These are phyloP conservation scores for Bruguiera hainesii DNA, from an alignment of 441 rosid species.

Conservation along the genomic window DNA sequence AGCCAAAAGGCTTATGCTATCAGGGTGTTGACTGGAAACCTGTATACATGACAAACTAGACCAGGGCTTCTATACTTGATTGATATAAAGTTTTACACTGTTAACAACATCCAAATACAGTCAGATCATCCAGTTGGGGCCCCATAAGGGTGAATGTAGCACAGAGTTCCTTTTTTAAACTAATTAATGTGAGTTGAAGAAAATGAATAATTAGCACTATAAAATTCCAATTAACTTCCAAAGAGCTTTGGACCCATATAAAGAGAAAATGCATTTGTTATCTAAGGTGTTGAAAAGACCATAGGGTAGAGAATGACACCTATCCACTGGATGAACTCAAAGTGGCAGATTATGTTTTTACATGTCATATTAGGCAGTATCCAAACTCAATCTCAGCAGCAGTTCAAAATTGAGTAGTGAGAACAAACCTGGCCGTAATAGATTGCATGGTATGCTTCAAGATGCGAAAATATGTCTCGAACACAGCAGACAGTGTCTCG, in stretches of 20 bases:
- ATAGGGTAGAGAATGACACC: too few species aligned
- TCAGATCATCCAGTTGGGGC: neutral
- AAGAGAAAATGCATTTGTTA: too few species aligned
- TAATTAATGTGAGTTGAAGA: neutral
- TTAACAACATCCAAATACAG: neutral
- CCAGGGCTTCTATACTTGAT: too few species aligned
- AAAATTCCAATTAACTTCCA: neutral
- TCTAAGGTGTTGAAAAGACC: too few species aligned
- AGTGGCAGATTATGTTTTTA: too few species aligned
- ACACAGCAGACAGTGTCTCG: slow-evolving; percentile 79
- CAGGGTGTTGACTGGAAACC: too few species aligned
- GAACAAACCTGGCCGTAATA: slow-evolving; percentile 48
- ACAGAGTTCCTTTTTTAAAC: neutral
- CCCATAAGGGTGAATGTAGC: neutral
- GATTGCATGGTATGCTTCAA: slow-evolving; percentile 66
- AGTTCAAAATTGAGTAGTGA: neutral
- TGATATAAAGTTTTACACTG: too few species aligned
- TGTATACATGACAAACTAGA: too few species aligned
- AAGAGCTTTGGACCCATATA: neutral
- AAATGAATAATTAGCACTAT: neutral
- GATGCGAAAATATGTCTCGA: slow-evolving; percentile 86
- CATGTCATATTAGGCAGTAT: neutral
- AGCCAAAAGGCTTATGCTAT: too few species aligned
- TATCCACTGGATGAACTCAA: too few species aligned
- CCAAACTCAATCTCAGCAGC: slow-evolving; percentile 8